Base-by-base conservation (phyloP, 2,329 filamentous ascomycete genomes). In the Diatrype stigma region DNA sequence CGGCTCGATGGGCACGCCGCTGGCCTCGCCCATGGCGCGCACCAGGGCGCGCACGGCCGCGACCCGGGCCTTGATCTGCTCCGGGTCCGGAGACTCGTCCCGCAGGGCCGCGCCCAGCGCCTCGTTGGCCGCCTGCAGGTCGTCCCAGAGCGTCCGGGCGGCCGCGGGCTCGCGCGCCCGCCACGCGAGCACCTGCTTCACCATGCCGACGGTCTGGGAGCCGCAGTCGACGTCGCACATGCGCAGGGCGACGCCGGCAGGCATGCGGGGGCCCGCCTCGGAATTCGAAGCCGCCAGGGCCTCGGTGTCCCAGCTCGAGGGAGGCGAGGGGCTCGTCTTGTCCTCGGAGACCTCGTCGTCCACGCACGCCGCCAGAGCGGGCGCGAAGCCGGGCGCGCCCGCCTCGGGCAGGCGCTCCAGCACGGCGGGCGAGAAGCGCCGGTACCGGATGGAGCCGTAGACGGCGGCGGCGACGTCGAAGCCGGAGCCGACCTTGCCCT, bases 191-290 rank as follows among this genome's bases (percentile, higher is more conserved):
- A 99, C 89, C 65, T 89, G 82, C 73, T 93, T 96, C 35, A 96
- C 94, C 94, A 99, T 97, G 14, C 90, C 82, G 0, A 96, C 92
- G 7, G 93, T 97, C 73, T 96, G 83, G 46, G 87, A 93, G 30
- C 94, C 94, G 65, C 92, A 96, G 67, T 95, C 90, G 6, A 99
- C 94, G 65, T 99, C 94, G 65, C 91, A 96, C 86, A 99, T 94
- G 53, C 95, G 82, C 58, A 97, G 76, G 22, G 87, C 81, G 59
- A 96, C 73, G 1, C 89, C 90, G 1, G 69, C 62, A 0, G 93
- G 92, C 52, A 97, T 77, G 53, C 77, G 79, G 48, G 26, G 26
- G 26, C 10, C 26, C 10, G 26, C 10, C n/a, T n/a, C n/a, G n/a
- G n/a, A n/a, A n/a, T n/a, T n/a, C n/a, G n/a, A n/a, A n/a, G n/a